phyloP scores from a whole-genome alignment of 164 flowering plant genomes.

The Platanus orientalis region DNA sequence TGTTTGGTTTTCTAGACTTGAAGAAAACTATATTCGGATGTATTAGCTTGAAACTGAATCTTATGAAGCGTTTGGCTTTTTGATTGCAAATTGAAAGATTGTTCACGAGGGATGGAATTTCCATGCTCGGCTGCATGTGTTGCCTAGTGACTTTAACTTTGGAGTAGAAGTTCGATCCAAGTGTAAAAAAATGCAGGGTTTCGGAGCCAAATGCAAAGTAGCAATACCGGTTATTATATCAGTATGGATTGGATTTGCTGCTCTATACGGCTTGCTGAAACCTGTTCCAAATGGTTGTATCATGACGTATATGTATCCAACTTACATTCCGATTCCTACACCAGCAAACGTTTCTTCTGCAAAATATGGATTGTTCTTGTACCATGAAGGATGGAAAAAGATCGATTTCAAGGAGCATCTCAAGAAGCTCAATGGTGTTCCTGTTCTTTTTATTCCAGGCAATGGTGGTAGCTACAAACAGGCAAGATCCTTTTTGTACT shows the following conservation, averaged over 20 bases:
- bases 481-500: slow-evolving; percentile 33
- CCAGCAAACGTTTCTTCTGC: slow-evolving; percentile 39
- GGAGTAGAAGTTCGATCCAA: slow-evolving; percentile 11
- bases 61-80: no score
- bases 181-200: slow-evolving; percentile 49
- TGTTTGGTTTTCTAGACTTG: not conserved
- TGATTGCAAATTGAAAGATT: no score
- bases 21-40: no score
- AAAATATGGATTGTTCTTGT: slow-evolving; percentile 77
- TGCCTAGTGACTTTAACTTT: not conserved
- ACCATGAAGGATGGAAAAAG: slow-evolving; percentile 97
- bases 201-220: slow-evolving; percentile 44
- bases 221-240: slow-evolving; percentile 33
- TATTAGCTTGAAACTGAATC: no score
- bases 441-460: slow-evolving; percentile 94
- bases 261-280: slow-evolving; percentile 53
- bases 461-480: slow-evolving; percentile 99
- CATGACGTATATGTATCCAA: slow-evolving; percentile 98
- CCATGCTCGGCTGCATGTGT: no score
- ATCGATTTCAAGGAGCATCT: slow-evolving; percentile 79
- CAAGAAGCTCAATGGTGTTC: slow-evolving; percentile 76
- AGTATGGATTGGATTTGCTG: slow-evolving; percentile 45
- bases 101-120: no score
- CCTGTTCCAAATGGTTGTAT: slow-evolving; percentile 76
- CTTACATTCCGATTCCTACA: slow-evolving; percentile 69